A percentile compares a stretch with the other conserved stretches of the same genome.
phyloP scores from a whole-genome alignment of 176 grass and related monocot species.

The Luzula sylvatica region DNA sequence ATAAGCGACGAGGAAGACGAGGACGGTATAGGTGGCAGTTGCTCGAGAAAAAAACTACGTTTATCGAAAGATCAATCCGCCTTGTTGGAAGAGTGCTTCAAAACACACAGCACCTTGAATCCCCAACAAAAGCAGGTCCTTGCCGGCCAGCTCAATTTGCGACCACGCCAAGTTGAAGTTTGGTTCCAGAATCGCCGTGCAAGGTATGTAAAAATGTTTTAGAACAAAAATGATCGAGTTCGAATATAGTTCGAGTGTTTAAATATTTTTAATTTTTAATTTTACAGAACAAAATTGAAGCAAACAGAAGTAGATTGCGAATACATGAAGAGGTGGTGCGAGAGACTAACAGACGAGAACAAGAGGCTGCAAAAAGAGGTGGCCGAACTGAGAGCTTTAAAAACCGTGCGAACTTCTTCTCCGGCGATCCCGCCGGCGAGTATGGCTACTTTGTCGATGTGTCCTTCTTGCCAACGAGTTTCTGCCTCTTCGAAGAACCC shows the following conservation, averaged over 20 bases:
- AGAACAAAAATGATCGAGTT: too few species aligned
- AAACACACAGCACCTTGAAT: constrained; percentile 75
- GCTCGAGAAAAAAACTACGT: constrained; percentile 78
- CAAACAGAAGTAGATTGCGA: constrained; percentile 95
- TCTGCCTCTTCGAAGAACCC: constrained; percentile 17
- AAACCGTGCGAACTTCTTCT: constrained; percentile 29
- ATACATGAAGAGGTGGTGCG: constrained; percentile 84
- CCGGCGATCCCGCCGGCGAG: constrained; percentile 26
- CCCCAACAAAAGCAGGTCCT: constrained; percentile 76
- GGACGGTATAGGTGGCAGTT: constrained; percentile 41
- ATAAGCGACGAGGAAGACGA: constrained; percentile 59
- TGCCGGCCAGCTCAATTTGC: constrained; percentile 51
- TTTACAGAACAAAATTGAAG: constrained; percentile 67
- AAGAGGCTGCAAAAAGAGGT: constrained; percentile 78
- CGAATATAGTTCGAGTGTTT: too few species aligned
- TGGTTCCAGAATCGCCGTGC: constrained; percentile 95
- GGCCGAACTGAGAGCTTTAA: constrained; percentile 69
- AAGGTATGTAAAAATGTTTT: too few species aligned
- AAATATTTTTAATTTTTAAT: background rate
- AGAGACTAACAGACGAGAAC: constrained; percentile 80
- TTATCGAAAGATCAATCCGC: constrained; percentile 81
- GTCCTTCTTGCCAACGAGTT: constrained; percentile 67
- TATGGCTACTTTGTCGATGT: constrained; percentile 76
- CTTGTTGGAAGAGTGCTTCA: constrained; percentile 84
- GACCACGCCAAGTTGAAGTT: constrained; percentile 85